Percentiles rank a stretch among this genome's conserved stretches.
phyloP scores from a whole-genome alignment of 768 basidiomycete species.

The Leccinum boreale region DNA sequence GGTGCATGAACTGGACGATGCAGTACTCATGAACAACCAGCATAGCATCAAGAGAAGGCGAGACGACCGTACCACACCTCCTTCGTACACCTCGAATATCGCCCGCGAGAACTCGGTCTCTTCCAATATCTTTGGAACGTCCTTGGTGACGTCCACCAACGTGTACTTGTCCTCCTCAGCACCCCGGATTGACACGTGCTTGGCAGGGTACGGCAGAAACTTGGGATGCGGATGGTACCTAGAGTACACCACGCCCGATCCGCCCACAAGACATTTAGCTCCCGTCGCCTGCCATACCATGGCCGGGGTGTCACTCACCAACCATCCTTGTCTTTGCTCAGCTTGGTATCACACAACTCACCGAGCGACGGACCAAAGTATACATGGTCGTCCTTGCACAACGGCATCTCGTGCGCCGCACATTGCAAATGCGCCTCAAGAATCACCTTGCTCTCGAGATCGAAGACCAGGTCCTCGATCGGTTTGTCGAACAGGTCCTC shows the following conservation, averaged over 20 bases:
- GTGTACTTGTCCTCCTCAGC: constrained; percentile 75
- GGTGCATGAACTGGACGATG: constrained; percentile 71
- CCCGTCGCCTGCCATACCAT: not conserved
- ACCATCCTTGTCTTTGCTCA: constrained; percentile 72
- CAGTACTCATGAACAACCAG: constrained; percentile 1
- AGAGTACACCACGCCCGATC: not conserved
- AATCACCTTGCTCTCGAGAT: constrained; percentile 70
- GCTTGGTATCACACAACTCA: constrained; percentile 56
- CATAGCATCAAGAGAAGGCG: not conserved
- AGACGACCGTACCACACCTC: constrained; percentile 61
- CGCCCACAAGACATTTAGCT: not conserved
- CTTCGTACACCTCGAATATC: constrained; percentile 87
- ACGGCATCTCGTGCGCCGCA: constrained; percentile 82
- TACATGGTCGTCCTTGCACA: constrained; percentile 56
- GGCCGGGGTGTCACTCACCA: constrained; percentile 47
- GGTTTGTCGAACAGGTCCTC: constrained; percentile 64
- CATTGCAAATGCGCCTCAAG: constrained; percentile 88
- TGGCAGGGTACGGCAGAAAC: constrained; percentile 74
- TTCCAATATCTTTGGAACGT: constrained; percentile 53
- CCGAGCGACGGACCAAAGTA: constrained; percentile 70
- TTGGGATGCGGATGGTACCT: constrained; percentile 85
- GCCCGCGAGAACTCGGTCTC: constrained; percentile 82
- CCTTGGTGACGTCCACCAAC: constrained; percentile 60
- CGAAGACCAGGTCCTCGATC: constrained; percentile 62
- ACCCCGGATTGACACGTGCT: constrained; percentile 71